Percentiles rank a stretch among this genome's conserved stretches.
Conservation (phyloP, 2,329 filamentous ascomycete genomes). For the Chaetomium olivaceum region DNA sequence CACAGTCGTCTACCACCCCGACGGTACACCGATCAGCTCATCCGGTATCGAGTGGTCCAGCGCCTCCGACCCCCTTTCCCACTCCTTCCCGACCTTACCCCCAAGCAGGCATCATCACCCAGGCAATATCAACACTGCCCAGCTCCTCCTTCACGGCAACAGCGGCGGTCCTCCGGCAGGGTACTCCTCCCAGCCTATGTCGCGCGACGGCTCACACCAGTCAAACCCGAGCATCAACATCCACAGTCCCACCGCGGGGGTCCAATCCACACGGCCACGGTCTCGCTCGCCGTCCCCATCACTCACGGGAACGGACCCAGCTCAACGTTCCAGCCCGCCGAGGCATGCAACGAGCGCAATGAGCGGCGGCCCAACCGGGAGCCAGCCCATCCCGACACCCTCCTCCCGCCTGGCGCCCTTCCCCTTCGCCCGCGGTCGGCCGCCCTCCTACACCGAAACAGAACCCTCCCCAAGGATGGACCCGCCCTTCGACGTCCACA, state of each 20-base stretch:
- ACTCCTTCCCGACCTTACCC: conserved; percentile 29
- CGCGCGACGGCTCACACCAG: conserved; percentile 43
- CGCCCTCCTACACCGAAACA: conserved; percentile 46
- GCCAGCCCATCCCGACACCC: conserved; percentile 11
- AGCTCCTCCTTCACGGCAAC: conserved; percentile 31
- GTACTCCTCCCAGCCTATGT: conserved; percentile 54
- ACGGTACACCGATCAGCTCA: conserved; percentile 29
- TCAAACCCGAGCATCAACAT: conserved; percentile 32
- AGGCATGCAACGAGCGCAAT: background rate
- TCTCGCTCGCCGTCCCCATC: background rate
- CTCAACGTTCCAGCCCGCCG: background rate
- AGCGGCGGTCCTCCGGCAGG: conserved; percentile 36
- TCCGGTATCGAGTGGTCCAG: conserved; percentile 28
- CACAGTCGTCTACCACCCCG: conserved; percentile 31
- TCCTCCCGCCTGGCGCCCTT: conserved; percentile 16
- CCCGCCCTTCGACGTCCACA: conserved; percentile 36
- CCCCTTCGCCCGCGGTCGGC: conserved; percentile 33
- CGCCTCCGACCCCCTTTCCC: conserved; percentile 27
- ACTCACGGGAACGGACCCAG: background rate
- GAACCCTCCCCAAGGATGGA: conserved; percentile 45
- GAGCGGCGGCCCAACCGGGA: background rate
- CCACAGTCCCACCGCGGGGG: background rate
- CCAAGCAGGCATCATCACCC: conserved; percentile 29
- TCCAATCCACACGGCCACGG: background rate
- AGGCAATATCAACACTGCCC: conserved; percentile 26